Percentiles rank a stretch among this genome's conserved stretches.
Conservation (phyloP, 2,329 filamentous ascomycete species). For the Scolecobasidium constrictum region DNA sequence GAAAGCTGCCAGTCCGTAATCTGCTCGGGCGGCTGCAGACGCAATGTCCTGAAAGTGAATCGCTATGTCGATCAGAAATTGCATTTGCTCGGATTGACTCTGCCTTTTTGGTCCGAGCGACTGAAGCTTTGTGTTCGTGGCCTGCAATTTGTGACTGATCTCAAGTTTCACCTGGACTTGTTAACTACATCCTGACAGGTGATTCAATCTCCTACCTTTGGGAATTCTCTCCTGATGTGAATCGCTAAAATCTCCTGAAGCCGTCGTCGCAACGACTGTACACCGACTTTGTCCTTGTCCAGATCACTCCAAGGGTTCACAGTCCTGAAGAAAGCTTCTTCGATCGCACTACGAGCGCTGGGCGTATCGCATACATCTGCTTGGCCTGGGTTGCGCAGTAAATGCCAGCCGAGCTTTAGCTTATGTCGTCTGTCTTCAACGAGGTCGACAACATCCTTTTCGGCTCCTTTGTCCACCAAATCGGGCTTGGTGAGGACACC, state of each 20-base stretch:
- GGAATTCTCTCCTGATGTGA: constrained; percentile 33
- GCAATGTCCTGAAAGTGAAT: constrained; percentile 27
- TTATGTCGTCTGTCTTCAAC: constrained; percentile 7
- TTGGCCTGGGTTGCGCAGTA: constrained; percentile 22
- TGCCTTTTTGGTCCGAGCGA: constrained; percentile 24
- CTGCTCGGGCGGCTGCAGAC: constrained; percentile 21
- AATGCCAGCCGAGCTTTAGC: constrained; percentile 21
- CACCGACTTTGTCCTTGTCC: constrained; percentile 16
- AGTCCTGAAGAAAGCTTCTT: constrained; percentile 24
- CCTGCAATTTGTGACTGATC: constrained; percentile 21
- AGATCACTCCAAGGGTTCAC: constrained; percentile 10
- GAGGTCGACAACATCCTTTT: constrained; percentile 16
- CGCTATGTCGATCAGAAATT: constrained; percentile 27
- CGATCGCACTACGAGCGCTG: constrained; percentile 21
- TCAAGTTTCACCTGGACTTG: constrained; percentile 23
- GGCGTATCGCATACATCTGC: constrained; percentile 15
- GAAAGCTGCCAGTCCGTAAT: constrained; percentile 23
- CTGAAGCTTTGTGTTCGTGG: constrained; percentile 17
- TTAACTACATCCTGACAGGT: constrained; percentile 5
- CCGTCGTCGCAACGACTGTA: constrained; percentile 2
- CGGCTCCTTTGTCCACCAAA: constrained; percentile 24
- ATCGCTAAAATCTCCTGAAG: constrained; percentile 28
- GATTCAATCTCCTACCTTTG: constrained; percentile 30
- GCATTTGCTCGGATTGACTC: constrained; percentile 23
- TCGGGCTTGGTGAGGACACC: constrained; percentile 51